phyloP scores from a whole-genome alignment of 331 rosid genomes.

The Acacia concinna region DNA sequence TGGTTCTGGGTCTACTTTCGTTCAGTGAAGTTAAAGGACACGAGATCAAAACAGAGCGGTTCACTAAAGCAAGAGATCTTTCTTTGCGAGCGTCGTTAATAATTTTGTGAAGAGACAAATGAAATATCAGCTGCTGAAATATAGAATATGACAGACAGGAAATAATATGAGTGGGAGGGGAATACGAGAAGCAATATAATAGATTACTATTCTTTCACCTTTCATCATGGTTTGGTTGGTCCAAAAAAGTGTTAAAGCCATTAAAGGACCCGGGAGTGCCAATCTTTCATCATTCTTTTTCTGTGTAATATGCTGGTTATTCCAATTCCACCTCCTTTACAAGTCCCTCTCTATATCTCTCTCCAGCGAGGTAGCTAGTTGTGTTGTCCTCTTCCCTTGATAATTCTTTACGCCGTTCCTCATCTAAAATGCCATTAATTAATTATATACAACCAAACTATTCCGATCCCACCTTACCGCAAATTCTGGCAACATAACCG shows the following conservation, averaged over 20 bases:
- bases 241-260: constrained; percentile 48
- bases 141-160: constrained; percentile 29
- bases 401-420: constrained; percentile 24
- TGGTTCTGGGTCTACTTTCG: neutral
- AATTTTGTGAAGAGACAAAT: constrained; percentile 33
- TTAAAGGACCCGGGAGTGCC: constrained; percentile 55
- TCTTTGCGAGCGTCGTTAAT: constrained; percentile 14
- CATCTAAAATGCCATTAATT: constrained; percentile 11
- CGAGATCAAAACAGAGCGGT: neutral
- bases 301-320: constrained; percentile 37
- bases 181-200: constrained; percentile 38
- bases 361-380: constrained; percentile 17
- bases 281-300: constrained; percentile 58
- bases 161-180: constrained; percentile 38
- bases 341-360: constrained; percentile 24
- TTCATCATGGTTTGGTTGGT: constrained; percentile 57
- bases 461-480: constrained; percentile 41
- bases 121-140: constrained; percentile 24
- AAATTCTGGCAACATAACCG: constrained; percentile 48
- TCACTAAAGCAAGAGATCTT: constrained; percentile 15
- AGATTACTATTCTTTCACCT: constrained; percentile 27
- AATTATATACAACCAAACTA: neutral
- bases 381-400: neutral
- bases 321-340: constrained; percentile 30
- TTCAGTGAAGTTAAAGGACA: neutral